Evolutionary conservation across 2,329 filamentous ascomycete species (phyloP), one percentile per base, ranked within the genome.

Genomic region (Chaetomiaceae sp.): DNA sequence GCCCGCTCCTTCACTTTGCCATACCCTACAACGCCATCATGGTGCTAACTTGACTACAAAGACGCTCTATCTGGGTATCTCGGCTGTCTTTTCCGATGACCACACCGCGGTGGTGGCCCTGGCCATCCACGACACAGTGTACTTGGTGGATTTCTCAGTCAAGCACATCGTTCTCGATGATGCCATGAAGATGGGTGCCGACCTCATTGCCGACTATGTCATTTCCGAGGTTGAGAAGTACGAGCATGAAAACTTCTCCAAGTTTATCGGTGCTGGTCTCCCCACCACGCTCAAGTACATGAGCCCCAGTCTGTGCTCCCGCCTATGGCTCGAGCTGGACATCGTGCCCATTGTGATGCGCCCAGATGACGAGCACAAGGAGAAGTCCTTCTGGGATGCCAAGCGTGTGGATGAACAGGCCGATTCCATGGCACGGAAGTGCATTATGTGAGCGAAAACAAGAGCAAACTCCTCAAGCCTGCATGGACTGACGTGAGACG

Each of bases 371-470:
- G 70, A 74, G 37, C 64, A 68, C 57, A 71, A 73, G 60, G 68
- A 67, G 43, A 69, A 63, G 61, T 70, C 62, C 37, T 74, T 77
- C 57, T 80, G 78, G 75, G 72, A 77, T 41, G 67, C 71, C 30
- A 81, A 82, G 64, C 72, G 76, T n/a, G 77, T 90, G 4, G 89
- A 91, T 62, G 89, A 94, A 66, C 84, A 90, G 67, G 87, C 89
- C 1, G 89, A 92, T 65, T 87, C 85, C 0, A 87, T 91, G 80
- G 85, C 85, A 1, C 78, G 89, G 56, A 91, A 90, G 72, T 89
- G 86, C 66, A 78, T 90, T 57, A 80, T 84, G 84, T 87, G 69
- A 69, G 79, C 71, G 4, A 7, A 11, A 9, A 38, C n/a, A n/a
- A 6, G 2, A 8, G 34, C 11, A 16, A 30, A 32, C 2, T 30